A percentile compares a stretch with the other conserved stretches of the same genome.
These are phyloP conservation scores for Hapsidospora chrysogenum DNA, from an alignment of 495 filamentous ascomycete species.

Conservation along the genomic window DNA sequence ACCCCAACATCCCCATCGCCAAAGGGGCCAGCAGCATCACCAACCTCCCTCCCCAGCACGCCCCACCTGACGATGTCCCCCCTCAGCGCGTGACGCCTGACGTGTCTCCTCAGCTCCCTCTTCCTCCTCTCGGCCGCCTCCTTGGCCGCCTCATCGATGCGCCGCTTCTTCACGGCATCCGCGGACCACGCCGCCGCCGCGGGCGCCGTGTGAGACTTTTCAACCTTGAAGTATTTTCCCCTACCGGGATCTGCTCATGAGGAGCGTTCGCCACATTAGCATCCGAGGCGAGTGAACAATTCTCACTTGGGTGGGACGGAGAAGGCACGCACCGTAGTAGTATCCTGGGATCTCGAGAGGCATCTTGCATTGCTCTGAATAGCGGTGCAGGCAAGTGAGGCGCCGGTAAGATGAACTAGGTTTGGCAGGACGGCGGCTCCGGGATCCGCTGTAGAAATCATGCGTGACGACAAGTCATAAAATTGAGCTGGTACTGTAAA, in stretches of 20 bases:
- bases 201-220: conserved; percentile 18
- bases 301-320: neutral
- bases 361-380: too few relatives aligned
- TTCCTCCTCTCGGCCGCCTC: conserved; percentile 1
- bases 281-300: too few relatives aligned
- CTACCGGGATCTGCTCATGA: conserved; percentile 18
- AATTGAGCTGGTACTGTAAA: too few relatives aligned
- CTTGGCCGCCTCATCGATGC: conserved; percentile 8
- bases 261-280: too few relatives aligned
- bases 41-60: conserved; percentile 11
- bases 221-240: conserved; percentile 31
- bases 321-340: conserved; percentile 20
- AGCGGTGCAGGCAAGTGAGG: too few relatives aligned
- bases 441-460: too few relatives aligned
- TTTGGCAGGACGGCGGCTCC: too few relatives aligned
- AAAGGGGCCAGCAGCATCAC: neutral
- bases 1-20: conserved; percentile 7
- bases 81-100: conserved; percentile 7
- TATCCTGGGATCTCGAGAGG: conserved; percentile 20
- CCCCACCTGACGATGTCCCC: conserved; percentile 10
- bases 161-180: conserved; percentile 20
- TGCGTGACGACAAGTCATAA: too few relatives aligned
- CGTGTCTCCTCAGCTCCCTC: conserved; percentile 6
- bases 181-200: conserved; percentile 15
- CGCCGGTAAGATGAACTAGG: too few relatives aligned